A percentile compares a stretch with the other conserved stretches of the same genome.
phyloP scores from a whole-genome alignment of 2,329 filamentous ascomycete genomes.

The Lasiodiplodia theobromae region DNA sequence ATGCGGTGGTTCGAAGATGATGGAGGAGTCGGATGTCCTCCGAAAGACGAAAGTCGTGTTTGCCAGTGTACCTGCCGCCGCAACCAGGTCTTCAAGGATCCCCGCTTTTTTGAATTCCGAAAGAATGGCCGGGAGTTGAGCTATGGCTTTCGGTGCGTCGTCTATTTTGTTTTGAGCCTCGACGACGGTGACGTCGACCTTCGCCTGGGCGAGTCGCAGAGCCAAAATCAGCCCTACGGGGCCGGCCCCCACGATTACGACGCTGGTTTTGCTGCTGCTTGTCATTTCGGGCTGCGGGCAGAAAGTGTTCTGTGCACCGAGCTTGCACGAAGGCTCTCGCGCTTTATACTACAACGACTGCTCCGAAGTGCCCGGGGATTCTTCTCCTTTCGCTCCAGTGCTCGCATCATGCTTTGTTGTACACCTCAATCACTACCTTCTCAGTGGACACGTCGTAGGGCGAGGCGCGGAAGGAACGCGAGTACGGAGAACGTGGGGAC shows the following conservation, averaged over 20 bases:
- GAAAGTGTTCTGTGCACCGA: neutral
- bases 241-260: slow-evolving; percentile 51
- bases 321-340: neutral
- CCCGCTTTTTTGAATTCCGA: slow-evolving; percentile 48
- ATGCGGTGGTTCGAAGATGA: slow-evolving; percentile 38
- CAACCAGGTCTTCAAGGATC: slow-evolving; percentile 44
- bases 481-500: slow-evolving; percentile 2
- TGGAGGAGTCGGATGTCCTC: slow-evolving; percentile 26
- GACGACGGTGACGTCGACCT: slow-evolving; percentile 39
- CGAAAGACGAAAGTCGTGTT: slow-evolving; percentile 41
- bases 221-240: slow-evolving; percentile 52
- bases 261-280: slow-evolving; percentile 28
- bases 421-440: neutral
- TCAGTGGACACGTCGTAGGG: neutral
- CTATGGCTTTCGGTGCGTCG: slow-evolving; percentile 50
- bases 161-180: slow-evolving; percentile 34
- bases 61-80: slow-evolving; percentile 36
- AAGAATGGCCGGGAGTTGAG: slow-evolving; percentile 50
- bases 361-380: neutral
- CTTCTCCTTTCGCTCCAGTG: neutral
- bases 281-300: neutral
- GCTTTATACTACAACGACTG: neutral
- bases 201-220: slow-evolving; percentile 46
- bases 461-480: neutral
- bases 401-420: neutral